Evolutionary conservation across 345 rosid species (phyloP), one percentile per base, ranked within the genome.

Genomic region (Durio zibethinus): DNA sequence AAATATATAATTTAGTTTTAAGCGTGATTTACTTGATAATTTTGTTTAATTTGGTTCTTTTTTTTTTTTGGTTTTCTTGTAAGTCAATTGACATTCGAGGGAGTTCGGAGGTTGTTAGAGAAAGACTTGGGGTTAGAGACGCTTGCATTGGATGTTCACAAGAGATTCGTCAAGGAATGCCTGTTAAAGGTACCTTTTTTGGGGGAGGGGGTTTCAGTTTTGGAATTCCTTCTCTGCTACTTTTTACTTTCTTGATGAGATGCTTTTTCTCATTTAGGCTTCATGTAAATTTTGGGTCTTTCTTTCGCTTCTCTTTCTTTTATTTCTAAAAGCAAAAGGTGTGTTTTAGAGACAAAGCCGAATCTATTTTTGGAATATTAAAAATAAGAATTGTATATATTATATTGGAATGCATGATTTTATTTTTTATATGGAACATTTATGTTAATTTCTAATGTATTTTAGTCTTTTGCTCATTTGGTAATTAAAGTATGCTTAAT

Each of bases 41-140:
- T 76, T 54, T 9, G 45, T 43, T 77, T 73, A 53, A 73, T 52
- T 52, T 63, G 5, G 8, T 64, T 42, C n/a, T 6, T 31, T 42
- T 33, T 5, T 50, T 42, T 2, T 45, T 43, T 50, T n/a, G n/a
- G 3, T 72, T 48, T 78, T 15, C 16, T 72, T 10, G 21, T 15
- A 7, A 75, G 99, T 74, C 86, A 86, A 2, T 82, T 93, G 84
- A 96, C 93, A 7, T 87, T 93, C 53, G 97, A 87, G 88, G 93
- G 94, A 52, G 97, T 92, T 68, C 86, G 99, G 77, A 88, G 97
- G 79, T 64, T 93, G 76, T 63, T 96, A 57, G 99, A 96, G 92
- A 86, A 90, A 85, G 94, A 91, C 81, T 73, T 96, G 82, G 91
- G 89, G 67, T 78, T 96, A 82, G 90, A 89, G 73, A 80, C 73